phyloP scores from a whole-genome alignment of 2,329 filamentous ascomycete species.

The Aspergillus unguis region DNA sequence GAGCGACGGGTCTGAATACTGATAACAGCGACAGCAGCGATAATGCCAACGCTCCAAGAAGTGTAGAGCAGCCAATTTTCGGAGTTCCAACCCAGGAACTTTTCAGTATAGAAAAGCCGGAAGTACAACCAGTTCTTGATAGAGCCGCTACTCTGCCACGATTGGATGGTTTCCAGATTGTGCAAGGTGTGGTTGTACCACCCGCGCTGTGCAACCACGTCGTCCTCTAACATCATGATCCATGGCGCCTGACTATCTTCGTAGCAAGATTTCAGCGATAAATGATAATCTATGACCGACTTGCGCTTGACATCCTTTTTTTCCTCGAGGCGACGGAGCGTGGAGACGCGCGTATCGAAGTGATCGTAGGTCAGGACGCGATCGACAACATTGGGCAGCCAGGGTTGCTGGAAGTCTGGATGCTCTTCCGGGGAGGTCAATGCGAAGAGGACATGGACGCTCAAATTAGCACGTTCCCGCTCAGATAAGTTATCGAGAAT shows the following conservation, averaged over 20 bases:
- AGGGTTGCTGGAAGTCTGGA: conserved; percentile 41
- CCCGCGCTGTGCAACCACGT: conserved; percentile 45
- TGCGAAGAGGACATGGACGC: conserved; percentile 45
- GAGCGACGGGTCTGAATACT: conserved; percentile 17
- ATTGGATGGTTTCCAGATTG: conserved; percentile 36
- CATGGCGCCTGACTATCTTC: conserved; percentile 38
- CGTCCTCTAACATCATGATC: conserved; percentile 48
- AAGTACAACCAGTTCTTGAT: conserved; percentile 39
- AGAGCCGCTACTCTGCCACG: conserved; percentile 10
- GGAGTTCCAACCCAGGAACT: conserved; percentile 46
- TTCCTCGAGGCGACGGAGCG: conserved; percentile 15
- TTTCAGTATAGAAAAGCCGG: conserved; percentile 48
- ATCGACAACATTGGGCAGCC: conserved; percentile 42
- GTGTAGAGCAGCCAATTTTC: conserved; percentile 41
- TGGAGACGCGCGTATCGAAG: conserved; percentile 18
- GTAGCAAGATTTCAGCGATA: conserved; percentile 42
- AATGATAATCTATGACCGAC: conserved; percentile 45
- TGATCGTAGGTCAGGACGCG: conserved; percentile 41
- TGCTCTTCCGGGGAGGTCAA: conserved; percentile 42
- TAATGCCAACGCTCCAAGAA: conserved; percentile 28
- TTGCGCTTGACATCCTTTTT: conserved; percentile 34
- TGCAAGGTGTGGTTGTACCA: conserved; percentile 45
- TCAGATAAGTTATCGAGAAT: conserved; percentile 42
- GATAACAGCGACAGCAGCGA: conserved; percentile 18
- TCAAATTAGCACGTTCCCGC: conserved; percentile 40